Base-by-base conservation (phyloP, 2,329 filamentous ascomycete species). In the Penicillium aurantiogriseum region DNA sequence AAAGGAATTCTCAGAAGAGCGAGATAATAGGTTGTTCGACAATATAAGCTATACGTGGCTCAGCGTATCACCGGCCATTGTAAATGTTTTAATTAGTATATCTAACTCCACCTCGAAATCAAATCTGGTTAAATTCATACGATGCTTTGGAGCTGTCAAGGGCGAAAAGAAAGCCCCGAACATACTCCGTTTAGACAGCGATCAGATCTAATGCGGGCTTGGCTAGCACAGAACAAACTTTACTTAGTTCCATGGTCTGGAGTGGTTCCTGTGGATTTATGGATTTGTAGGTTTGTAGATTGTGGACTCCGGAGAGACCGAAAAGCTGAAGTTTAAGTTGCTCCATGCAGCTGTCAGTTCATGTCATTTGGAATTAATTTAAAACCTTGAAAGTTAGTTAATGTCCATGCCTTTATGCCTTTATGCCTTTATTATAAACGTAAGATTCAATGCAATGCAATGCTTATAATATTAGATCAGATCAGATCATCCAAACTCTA, bases 171-270 rank as follows among this genome's bases (percentile, higher is more conserved):
- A 45, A 42, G 4, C 39, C 35, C 63, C 62, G 63, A 65, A 11
- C 35, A 47, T 62, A 55, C 56, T 50, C 63, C 59, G 51, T 58
- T 17, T 51, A n/a, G 40, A 33, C 47, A 43, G 35, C 27, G 31
- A 33, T 33, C 31, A 36, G 23, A 55, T 47, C n/a, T 25, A 50
- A 31, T 59, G 40, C 17, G 36, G 36, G 38, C 58, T 63, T 61
- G 58, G 56, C 54, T n/a, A 33, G 11, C 31, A 33, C 27, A 25
- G 4, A 47, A 13, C 23, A 11, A 13, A 44, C 7, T 15, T 35
- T 35, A 17, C 4, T 27, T 5, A 43, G 19, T 45, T 45, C 54
- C 53, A 56, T 51, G 47, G 53, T 38, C 29, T n/a, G 8, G 3
- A 19, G 40, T 47, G 51, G 27, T 25, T 19, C 33, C 25, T 13